Evolutionary conservation across 805 yeast species (phyloP), one percentile per base, ranked within the genome.

Genomic region (Pichia sporocuriosa): DNA sequence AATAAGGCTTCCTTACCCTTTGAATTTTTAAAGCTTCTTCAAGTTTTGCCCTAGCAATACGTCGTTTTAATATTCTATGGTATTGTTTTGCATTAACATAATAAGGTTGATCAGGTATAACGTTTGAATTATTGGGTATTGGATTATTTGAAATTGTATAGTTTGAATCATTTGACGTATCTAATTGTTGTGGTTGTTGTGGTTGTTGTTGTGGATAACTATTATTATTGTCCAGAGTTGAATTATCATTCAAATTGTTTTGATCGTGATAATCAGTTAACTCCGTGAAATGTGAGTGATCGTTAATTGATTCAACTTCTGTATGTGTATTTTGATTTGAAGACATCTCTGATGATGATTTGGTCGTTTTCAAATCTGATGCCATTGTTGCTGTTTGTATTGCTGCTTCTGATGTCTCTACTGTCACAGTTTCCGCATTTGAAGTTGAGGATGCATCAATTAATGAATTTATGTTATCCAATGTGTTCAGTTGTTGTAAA

Each of bases 81-180:
- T 93, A 93, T 57, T 93, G 99, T 62, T 93, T 93, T 9, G 98
- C 98, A 61, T 93, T 93, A 32, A 93, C 98, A 56, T 93, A 93
- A 57, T 88, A 88, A 1, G 97, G 98, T 62, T 90, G 96, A 57
- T 89, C 96, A 5, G 42, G 4, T 7, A 11, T 13, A 12, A n/a
- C n/a, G n/a, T n/a, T n/a, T n/a, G n/a, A n/a, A n/a, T n/a, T n/a
- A n/a, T n/a, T n/a, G n/a, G n/a, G n/a, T n/a, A n/a, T n/a, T n/a
- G n/a, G n/a, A n/a, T n/a, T n/a, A n/a, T n/a, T n/a, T n/a, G n/a
- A n/a, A n/a, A n/a, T n/a, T n/a, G n/a, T n/a, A n/a, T n/a, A n/a
- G n/a, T n/a, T n/a, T n/a, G n/a, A n/a, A n/a, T n/a, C n/a, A n/a
- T n/a, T 26, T 26, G 7, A 11, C 13, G 15, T 13, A 12, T 26